Evolutionary conservation across 2,329 filamentous ascomycete genomes (phyloP), one percentile per base, ranked within the genome.

Genomic region (Aspergillus uvarum): DNA sequence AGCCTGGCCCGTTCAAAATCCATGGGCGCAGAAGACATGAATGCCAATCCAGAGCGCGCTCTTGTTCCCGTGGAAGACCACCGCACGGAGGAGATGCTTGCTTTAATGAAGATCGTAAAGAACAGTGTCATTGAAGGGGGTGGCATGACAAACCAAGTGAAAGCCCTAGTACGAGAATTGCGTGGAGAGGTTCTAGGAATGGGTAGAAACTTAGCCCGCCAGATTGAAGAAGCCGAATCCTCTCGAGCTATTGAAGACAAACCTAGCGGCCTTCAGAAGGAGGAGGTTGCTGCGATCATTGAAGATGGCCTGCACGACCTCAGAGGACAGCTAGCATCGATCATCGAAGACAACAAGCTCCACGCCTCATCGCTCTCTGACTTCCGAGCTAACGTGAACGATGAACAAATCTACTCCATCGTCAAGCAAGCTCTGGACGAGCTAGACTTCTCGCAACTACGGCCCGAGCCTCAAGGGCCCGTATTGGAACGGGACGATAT

Each of bases 151-250:
- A 92, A 92, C 58, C 92, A 96, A 73, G 91, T 96, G 64, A 98
- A 98, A 76, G 88, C 91, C 4, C 83, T 96, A 8, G 90, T 97
- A 8, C 88, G 92, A 24, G 93, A 97, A 70, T 83, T 98, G 38
- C 88, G 94, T 22, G 93, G 92, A 2, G 94, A 98, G 72, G 92
- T 98, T 8, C 82, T 97, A 4, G 93, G 92, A 3, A 97, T 97
- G 93, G 94, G 94, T 4, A 85, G 94, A 59, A 92, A 97, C 66
- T 86, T 98, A 51, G 92, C 90, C 47, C 89, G 91, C 59, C 89
- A 92, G 66, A 83, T 98, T 6, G 75, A 79, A 57, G 87, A 92
- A 63, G 83, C 87, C 10, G 81, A 83, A 54, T 70, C 75, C 14
- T 74, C 79, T 26, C 79, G 79, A 42, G 80, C 82, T 44, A 74